Percentiles rank a stretch among this genome's conserved stretches.
phyloP scores from a whole-genome alignment of 129 eudicot genomes.

The Rutidosis leptorrhynchoides region DNA sequence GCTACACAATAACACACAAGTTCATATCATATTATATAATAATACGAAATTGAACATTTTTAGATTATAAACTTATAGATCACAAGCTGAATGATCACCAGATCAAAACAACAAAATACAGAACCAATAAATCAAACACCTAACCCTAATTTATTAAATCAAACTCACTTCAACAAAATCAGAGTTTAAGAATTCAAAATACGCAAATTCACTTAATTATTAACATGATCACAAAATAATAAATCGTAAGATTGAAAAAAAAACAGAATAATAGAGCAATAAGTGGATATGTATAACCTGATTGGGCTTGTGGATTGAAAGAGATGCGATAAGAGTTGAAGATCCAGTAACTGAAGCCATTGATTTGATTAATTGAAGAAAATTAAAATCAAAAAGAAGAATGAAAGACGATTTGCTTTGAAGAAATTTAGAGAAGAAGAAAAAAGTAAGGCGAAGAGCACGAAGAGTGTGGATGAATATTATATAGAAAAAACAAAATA shows the following conservation, averaged over 20 bases:
- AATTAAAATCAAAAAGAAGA: slow-evolving; percentile 25
- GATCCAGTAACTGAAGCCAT: slow-evolving; percentile 73
- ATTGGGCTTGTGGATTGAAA: slow-evolving; percentile 47
- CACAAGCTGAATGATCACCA: background rate
- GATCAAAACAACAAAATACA: background rate
- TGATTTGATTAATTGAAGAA: slow-evolving; percentile 28
- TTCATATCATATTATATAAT: no score
- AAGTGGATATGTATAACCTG: slow-evolving; percentile 33
- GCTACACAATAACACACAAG: background rate
- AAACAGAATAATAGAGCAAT: background rate
- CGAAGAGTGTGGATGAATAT: slow-evolving; percentile 50
- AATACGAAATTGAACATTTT: background rate
- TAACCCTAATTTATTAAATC: background rate
- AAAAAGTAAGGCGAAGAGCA: slow-evolving; percentile 51
- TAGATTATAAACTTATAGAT: background rate
- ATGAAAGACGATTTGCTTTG: background rate
- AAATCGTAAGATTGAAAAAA: background rate
- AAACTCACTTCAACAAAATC: background rate
- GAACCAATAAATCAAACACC: background rate
- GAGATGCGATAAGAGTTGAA: slow-evolving; percentile 37
- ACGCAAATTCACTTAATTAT: background rate
- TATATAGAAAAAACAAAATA: slow-evolving; percentile 18
- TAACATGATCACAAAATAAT: background rate
- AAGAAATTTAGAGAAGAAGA: background rate
- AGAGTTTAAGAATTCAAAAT: slow-evolving; percentile 14